Evolutionary conservation across 345 rosid species (phyloP).

Genomic region (Bruguiera gymnorhiza): DNA sequence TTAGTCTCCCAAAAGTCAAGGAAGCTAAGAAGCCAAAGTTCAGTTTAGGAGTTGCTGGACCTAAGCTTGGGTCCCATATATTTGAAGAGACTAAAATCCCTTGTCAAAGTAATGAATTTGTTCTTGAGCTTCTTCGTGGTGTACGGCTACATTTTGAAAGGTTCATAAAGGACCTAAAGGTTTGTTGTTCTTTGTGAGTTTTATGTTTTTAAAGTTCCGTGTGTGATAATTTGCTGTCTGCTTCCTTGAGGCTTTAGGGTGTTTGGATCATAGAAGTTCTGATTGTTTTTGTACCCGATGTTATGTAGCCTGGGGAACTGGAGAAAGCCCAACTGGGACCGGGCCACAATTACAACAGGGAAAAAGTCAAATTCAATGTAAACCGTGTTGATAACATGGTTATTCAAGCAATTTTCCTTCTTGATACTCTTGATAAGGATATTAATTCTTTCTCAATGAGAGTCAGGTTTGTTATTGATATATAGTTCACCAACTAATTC

Average conservation of each 20-base stretch:
- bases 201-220: neutral
- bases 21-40: slow-evolving; percentile 75
- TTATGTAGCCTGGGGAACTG: slow-evolving; percentile 70
- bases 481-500: neutral
- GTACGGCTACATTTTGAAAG: slow-evolving; percentile 76
- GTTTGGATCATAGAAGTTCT: no score
- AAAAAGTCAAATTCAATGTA: slow-evolving; percentile 92
- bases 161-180: slow-evolving; percentile 92
- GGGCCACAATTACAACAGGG: slow-evolving; percentile 92
- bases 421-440: slow-evolving; percentile 89
- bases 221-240: neutral
- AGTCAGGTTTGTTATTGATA: slow-evolving; percentile 55
- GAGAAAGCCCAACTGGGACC: slow-evolving; percentile 96
- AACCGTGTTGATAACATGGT: slow-evolving; percentile 92
- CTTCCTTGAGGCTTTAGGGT: neutral
- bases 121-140: slow-evolving; percentile 87
- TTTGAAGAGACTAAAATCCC: slow-evolving; percentile 71
- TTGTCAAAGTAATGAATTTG: slow-evolving; percentile 81
- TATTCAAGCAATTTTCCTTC: slow-evolving; percentile 86
- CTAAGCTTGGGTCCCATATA: slow-evolving; percentile 81
- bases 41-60: slow-evolving; percentile 78
- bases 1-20: slow-evolving; percentile 85
- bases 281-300: neutral
- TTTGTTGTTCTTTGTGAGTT: slow-evolving; percentile 21
- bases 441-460: slow-evolving; percentile 85